Base-by-base conservation (phyloP, 768 basidiomycete genomes). In the Hypholoma sublateritium region DNA sequence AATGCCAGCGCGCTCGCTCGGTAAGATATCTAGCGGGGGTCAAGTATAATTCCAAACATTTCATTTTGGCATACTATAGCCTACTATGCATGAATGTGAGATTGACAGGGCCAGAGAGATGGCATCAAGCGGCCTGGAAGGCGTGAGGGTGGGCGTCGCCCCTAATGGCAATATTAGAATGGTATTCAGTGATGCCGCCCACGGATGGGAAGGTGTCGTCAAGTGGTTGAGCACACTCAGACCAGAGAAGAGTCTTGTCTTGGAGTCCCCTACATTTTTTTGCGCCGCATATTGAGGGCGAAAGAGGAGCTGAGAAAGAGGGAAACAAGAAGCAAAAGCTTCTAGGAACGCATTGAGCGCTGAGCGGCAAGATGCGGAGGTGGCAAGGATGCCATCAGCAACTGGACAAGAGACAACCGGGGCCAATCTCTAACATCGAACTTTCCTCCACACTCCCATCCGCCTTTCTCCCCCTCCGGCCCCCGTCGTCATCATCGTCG, bases 391-490 rank as follows among this genome's bases (percentile, higher is more conserved):
- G 49, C 54, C 59, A 64, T 61, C 63, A 65, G 63, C 66, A 66
- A 59, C 57, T 58, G 62, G 53, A 55, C 62, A 60, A 61, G 59
- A 60, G n/a, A n/a, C 66, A 65, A 66, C 65, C 62, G 62, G 65
- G 59, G 59, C 60, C 62, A 60, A 51, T 64, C 54, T 63, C 61
- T 59, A 32, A 47, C 59, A 57, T 35, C 50, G 44, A 59, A 42
- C 55, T 59, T 62, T 59, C 52, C 57, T 59, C 61, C 65, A 60
- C 59, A 63, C 58, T 63, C 46, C 59, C 62, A 57, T 60, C 57
- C 36, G 55, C 56, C 56, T 39, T 41, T 49, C 21, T 34, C 48
- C 37, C 28, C 32, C 54, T 21, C 48, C 47, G 36, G 21, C 25
- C 37, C 22, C 39, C 46, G 24, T 48, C 53, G 46, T 48, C 46